phyloP scores from a whole-genome alignment of 345 rosid species.

The Psidium guajava region DNA sequence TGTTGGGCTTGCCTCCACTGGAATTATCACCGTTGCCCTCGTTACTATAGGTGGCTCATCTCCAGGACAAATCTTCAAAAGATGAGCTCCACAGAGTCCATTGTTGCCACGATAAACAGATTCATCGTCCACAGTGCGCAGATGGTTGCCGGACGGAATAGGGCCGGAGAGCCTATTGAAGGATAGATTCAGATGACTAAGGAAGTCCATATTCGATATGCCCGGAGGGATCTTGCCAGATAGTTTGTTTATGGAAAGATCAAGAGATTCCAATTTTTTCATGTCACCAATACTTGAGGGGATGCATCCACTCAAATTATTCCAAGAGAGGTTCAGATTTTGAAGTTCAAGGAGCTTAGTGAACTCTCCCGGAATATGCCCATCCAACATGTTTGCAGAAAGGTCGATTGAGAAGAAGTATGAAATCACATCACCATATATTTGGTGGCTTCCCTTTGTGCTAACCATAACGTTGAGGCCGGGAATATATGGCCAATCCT shows the following conservation, averaged over 20 bases:
- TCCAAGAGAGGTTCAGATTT: background rate
- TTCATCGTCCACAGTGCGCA: background rate
- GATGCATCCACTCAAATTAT: background rate
- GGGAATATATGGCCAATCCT: background rate
- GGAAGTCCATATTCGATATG: background rate
- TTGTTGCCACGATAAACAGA: background rate
- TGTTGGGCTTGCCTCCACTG: background rate
- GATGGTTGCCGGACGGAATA: background rate
- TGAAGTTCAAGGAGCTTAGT: background rate
- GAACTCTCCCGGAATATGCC: background rate
- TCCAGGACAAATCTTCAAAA: background rate
- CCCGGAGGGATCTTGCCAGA: background rate
- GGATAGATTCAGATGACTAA: background rate
- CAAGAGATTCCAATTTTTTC: background rate
- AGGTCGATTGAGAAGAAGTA: background rate
- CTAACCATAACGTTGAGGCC: background rate
- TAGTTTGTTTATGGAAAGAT: background rate
- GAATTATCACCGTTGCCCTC: background rate
- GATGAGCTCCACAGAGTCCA: background rate
- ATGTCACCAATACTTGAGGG: background rate
- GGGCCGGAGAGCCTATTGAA: background rate
- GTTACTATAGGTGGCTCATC: background rate
- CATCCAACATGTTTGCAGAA: background rate
- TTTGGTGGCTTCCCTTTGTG: background rate
- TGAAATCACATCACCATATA: rapidly evolving